Percentiles rank a stretch among this genome's conserved stretches.
These are phyloP conservation scores for Alternaria angustiovoidea DNA, from an alignment of 2,329 filamentous ascomycete species.

Conservation along the genomic window DNA sequence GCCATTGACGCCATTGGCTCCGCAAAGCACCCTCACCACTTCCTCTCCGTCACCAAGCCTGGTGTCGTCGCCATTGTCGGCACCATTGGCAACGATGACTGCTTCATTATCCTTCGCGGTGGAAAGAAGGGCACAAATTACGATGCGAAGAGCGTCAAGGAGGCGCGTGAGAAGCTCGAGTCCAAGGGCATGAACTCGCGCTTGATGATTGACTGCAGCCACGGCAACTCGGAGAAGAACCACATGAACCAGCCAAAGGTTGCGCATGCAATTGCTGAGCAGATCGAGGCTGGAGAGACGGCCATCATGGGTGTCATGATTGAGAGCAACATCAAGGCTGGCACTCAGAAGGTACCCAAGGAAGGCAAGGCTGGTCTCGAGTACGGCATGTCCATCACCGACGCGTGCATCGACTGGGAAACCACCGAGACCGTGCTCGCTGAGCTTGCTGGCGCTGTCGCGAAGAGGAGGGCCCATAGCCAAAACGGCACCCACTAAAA, in stretches of 20 bases:
- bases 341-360: conserved; percentile 88
- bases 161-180: conserved; percentile 79
- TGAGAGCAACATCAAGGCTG: conserved; percentile 95
- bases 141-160: conserved; percentile 82
- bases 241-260: conserved; percentile 98
- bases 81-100: conserved; percentile 93
- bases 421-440: conserved; percentile 84
- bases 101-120: conserved; percentile 93
- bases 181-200: conserved; percentile 77
- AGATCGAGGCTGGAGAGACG: conserved; percentile 83
- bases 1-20: conserved; percentile 96
- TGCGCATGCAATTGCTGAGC: conserved; percentile 78
- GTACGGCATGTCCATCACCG: conserved; percentile 96
- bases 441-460: conserved; percentile 79
- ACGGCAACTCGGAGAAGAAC: conserved; percentile 95
- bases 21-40: conserved; percentile 91
- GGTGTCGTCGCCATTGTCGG: conserved; percentile 94
- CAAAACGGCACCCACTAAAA: conserved; percentile 41
- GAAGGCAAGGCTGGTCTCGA: conserved; percentile 86
- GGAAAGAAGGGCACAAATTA: conserved; percentile 95
- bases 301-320: conserved; percentile 99
- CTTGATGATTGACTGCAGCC: conserved; percentile 98
- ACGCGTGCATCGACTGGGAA: conserved; percentile 95
- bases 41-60: conserved; percentile 96
- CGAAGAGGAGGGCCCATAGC: conserved; percentile 68